Evolutionary conservation across 148 eudicot species (phyloP).

Genomic region (Polygonum aviculare): DNA sequence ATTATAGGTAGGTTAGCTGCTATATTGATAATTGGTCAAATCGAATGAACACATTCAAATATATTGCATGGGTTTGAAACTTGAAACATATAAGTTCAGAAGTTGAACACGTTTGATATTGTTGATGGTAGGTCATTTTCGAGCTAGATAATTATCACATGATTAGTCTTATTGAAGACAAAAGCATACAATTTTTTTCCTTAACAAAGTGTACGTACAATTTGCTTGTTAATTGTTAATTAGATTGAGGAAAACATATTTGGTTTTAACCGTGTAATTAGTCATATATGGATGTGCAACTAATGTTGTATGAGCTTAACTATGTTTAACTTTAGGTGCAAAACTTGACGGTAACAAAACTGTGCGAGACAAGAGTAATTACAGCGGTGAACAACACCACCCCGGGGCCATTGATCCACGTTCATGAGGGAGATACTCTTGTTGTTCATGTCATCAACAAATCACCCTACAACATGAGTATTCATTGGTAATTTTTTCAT

Average conservation of each 20-base stretch:
- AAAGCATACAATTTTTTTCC: neutral
- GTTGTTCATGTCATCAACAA: conserved; percentile 46
- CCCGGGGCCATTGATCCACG: conserved; percentile 48
- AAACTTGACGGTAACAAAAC: conserved; percentile 25
- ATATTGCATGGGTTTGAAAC: neutral
- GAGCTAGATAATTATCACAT: neutral
- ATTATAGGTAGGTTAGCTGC: too few relatives aligned
- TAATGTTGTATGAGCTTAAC: neutral
- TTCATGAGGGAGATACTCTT: conserved; percentile 46
- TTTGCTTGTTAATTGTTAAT: too few relatives aligned
- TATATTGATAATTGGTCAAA: too few relatives aligned
- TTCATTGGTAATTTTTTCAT: conserved; percentile 42
- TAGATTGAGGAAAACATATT: neutral
- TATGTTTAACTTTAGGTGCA: conserved; percentile 22
- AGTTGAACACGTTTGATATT: neutral
- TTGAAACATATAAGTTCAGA: neutral
- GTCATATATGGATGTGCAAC: neutral
- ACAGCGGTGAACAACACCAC: conserved; percentile 39
- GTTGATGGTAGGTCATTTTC: neutral
- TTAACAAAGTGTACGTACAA: neutral
- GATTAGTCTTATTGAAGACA: neutral
- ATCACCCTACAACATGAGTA: conserved; percentile 47
- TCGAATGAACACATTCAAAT: neutral
- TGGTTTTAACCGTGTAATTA: neutral
- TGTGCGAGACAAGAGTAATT: conserved; percentile 34